phyloP scores from a whole-genome alignment of 768 basidiomycete genomes.

The Sarcodon aspratus region DNA sequence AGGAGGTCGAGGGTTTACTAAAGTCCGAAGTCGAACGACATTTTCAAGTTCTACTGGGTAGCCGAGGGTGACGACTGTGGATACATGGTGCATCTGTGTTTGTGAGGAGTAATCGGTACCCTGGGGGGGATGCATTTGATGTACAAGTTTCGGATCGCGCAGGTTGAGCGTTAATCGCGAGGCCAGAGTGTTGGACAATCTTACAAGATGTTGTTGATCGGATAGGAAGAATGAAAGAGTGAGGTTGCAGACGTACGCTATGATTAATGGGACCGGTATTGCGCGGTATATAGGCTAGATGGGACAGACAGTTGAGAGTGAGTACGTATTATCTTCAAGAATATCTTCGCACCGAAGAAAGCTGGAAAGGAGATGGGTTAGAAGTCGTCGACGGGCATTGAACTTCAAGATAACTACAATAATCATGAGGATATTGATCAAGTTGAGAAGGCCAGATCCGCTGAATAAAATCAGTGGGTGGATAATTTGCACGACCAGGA shows the following conservation, averaged over 20 bases:
- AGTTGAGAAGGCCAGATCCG: no score
- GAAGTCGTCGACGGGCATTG: not conserved
- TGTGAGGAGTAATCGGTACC: no score
- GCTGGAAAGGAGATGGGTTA: not conserved
- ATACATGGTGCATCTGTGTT: no score
- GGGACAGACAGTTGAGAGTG: not conserved
- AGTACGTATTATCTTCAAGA: not conserved
- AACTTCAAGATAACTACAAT: no score
- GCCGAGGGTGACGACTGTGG: no score
- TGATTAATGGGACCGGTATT: not conserved
- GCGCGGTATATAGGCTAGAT: not conserved
- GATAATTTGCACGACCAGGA: no score
- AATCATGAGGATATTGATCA: not conserved
- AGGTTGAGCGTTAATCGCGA: not conserved
- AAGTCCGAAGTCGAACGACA: no score
- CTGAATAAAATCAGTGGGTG: no score
- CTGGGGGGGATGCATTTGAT: not conserved
- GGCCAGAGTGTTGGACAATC: not conserved
- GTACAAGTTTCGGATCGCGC: not conserved
- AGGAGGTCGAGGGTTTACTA: no score
- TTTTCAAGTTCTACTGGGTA: no score
- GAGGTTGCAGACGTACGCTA: not conserved
- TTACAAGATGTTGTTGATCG: not conserved
- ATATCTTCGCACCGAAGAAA: not conserved
- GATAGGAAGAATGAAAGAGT: not conserved